Evolutionary conservation across 331 rosid genomes (phyloP).

Genomic region (Malus hybrid): DNA sequence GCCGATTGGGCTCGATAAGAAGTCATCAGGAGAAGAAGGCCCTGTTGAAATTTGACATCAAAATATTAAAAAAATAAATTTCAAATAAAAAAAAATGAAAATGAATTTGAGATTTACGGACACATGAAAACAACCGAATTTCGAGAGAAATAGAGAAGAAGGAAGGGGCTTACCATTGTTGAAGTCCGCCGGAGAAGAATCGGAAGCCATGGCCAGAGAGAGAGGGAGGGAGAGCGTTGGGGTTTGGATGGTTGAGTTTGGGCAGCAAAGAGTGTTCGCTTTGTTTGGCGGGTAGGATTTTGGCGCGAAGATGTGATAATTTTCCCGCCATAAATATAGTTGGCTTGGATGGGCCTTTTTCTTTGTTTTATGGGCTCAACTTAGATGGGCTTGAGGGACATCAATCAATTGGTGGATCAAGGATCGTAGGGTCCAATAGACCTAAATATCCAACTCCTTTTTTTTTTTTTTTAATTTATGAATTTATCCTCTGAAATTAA

Average conservation of each 20-base stretch:
- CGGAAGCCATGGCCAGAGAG: slow-evolving; percentile 43
- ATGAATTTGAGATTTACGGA: not conserved
- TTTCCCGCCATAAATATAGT: not conserved
- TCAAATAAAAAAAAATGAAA: not conserved
- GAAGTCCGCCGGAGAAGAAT: slow-evolving; percentile 34
- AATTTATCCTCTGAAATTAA: too few relatives aligned
- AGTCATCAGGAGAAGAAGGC: slow-evolving; percentile 78
- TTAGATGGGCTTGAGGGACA: not conserved
- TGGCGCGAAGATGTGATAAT: not conserved
- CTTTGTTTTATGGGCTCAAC: not conserved
- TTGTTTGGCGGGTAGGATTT: not conserved
- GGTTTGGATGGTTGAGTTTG: not conserved
- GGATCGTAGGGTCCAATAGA: not conserved
- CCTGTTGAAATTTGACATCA: slow-evolving; percentile 28
- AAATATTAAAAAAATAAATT: too few relatives aligned
- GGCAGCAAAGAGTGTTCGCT: not conserved
- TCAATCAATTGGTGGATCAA: not conserved
- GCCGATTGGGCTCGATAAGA: slow-evolving; percentile 70
- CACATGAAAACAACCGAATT: not conserved
- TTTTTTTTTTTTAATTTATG: too few relatives aligned
- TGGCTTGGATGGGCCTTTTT: not conserved
- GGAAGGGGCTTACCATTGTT: slow-evolving; percentile 23
- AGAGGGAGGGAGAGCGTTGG: not conserved
- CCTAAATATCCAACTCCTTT: too few relatives aligned
- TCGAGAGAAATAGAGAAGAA: not conserved